Percentiles rank a stretch among this genome's conserved stretches.
Evolutionary conservation across 176 grass and related monocot species (phyloP).

Genomic region (Oryza glaberrima): DNA sequence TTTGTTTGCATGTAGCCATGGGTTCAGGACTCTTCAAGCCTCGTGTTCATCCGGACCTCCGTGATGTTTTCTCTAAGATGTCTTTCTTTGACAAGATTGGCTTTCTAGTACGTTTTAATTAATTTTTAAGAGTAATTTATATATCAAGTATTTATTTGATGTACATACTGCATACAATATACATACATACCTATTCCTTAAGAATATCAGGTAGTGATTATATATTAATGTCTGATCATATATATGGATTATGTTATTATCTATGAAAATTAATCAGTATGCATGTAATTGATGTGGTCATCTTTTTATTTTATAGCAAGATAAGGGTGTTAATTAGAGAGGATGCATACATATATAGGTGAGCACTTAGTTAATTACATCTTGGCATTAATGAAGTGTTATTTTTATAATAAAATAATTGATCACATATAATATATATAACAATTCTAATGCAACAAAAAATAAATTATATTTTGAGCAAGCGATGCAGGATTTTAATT

Average conservation of each 20-base stretch:
- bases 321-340: too few species aligned
- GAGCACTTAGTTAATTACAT: neutral
- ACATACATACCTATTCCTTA: too few species aligned
- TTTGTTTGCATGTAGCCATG: conserved; percentile 42
- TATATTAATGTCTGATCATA: too few species aligned
- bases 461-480: conserved; percentile 12
- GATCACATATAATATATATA: neutral
- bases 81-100: conserved; percentile 54
- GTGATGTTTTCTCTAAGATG: conserved; percentile 49
- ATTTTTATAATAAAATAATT: neutral
- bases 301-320: too few species aligned
- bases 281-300: too few species aligned
- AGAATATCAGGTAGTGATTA: too few species aligned
- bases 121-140: neutral
- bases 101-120: conserved; percentile 51
- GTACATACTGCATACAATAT: too few species aligned
- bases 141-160: neutral
- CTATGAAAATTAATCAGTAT: too few species aligned
- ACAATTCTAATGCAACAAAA: neutral
- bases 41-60: conserved; percentile 49
- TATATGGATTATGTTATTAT: too few species aligned
- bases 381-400: neutral
- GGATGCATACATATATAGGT: too few species aligned
- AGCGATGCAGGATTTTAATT: conserved; percentile 4
- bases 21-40: conserved; percentile 42